Evolutionary conservation across 257 asterid genomes (phyloP), one percentile per base, ranked within the genome.

Genomic region (Solanum rostratum): DNA sequence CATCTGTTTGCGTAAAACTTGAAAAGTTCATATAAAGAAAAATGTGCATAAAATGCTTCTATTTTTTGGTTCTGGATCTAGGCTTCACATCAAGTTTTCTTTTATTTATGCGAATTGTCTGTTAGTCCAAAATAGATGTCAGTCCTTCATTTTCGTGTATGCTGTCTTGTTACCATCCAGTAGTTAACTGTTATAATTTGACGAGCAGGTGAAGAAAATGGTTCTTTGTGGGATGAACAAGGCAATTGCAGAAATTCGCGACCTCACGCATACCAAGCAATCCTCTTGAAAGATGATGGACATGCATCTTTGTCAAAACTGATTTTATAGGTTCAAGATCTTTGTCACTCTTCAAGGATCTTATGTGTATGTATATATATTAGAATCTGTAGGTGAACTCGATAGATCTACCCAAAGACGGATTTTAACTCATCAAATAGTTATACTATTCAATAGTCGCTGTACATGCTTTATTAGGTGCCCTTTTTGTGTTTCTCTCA

Each of bases 161-260:
- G 43, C 7, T 27, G 24, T 70, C 19, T 19, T 69, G 53, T 19
- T 20, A 20, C 19, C 30, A n/a, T 71, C 54, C 33, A 41, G 10
- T 78, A 57, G 50, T 71, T 71, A 84, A 11, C 70, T 79, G 33
- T 39, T 30, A 76, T 86, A 85, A 84, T 69, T 52, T 73, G 71
- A 82, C 57, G 62, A 8, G 22, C 95, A 96, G 99, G 98, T 97
- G 88, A 93, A 90, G 87, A 94, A 91, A 88, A 97, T 97, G 98
- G 91, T 93, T 71, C 85, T 92, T 11, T 88, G 84, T 84, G 95
- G 97, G 80, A 89, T 94, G 80, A 92, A 85, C 73, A 86, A 91
- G 54, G 99, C 99, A 45, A 84, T 95, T 59, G 93, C 90, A 59
- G 96, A 95, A 83, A 84, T 97, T 79, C 86, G 86, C 74, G 85